Evolutionary conservation across 106 monocot species (phyloP), one percentile per base, ranked within the genome.

Genomic region (Agapanthus africanus): DNA sequence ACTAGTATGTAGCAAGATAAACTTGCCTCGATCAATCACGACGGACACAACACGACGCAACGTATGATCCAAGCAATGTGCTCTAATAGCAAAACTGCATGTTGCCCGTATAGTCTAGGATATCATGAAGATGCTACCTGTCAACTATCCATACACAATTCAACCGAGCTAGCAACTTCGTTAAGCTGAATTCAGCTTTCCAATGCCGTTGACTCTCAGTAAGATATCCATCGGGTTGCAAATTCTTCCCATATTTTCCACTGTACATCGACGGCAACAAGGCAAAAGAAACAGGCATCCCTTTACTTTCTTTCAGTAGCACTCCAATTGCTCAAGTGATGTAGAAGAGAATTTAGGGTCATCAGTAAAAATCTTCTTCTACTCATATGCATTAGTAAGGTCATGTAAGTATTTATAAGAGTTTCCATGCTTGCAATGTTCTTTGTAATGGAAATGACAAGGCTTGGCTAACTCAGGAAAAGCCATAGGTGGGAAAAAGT

Each of bases 141-240:
- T 92, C 85, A 21, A 92, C 67, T 0, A 68, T 5, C n/a, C n/a
- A n/a, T n/a, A n/a, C n/a, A n/a, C n/a, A n/a, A n/a, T 74, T 91
- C 59, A 91, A 71, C 3, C 77, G 74, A 1, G 76, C 79, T 33
- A 95, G 85, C 71, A 95, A 73, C 61, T 78, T 88, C 25, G 95
- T 95, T 68, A 95, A 72, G 69, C 73, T 91, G 40, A 69, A 88
- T 4, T 85, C 95, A 66, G 79, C 47, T 65, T 85, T 95, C 2
- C 83, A 87, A 70, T 95, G 91, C 37, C 85, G 65, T 71, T 95
- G 95, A 75, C 91, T 88, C 81, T 95, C 95, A 2, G 85, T 90
- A 7, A 90, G 65, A 60, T 84, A 90, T 13, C 90, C 90, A 3
- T 94, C 87, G 11, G 82, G 82, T 70, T 86, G 88, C 34, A 95